Evolutionary conservation across 192 early-diverging fungal genomes (phyloP).

Genomic region (Mortierella alpina): DNA sequence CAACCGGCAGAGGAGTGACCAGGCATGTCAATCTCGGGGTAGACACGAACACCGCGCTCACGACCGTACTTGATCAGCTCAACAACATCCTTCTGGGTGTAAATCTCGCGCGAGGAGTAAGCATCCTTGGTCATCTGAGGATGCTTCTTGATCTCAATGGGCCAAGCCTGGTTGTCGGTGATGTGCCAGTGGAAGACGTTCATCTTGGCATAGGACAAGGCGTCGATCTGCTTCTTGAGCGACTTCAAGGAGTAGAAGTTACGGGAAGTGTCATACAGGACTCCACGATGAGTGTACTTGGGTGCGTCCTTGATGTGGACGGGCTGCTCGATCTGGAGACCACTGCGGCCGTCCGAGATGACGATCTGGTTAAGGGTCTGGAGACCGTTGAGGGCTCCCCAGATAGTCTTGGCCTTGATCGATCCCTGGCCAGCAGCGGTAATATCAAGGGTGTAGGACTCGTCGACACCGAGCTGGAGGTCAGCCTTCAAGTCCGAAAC

Average conservation of each 20-base stretch:
- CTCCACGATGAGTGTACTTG: conserved; percentile 73
- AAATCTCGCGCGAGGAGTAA: conserved; percentile 72
- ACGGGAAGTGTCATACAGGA: conserved; percentile 77
- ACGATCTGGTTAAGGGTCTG: conserved; percentile 81
- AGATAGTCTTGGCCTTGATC: conserved; percentile 69
- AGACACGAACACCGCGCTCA: conserved; percentile 82
- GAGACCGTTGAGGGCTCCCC: conserved; percentile 77
- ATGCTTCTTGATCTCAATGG: conserved; percentile 68
- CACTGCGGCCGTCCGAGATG: conserved; percentile 50
- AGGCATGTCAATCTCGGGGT: conserved; percentile 92
- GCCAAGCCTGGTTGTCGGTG: conserved; percentile 67
- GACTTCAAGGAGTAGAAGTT: conserved; percentile 72
- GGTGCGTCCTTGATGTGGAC: conserved; percentile 72
- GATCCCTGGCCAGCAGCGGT: conserved; percentile 63
- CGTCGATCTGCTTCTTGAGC: conserved; percentile 72
- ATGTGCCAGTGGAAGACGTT: conserved; percentile 87
- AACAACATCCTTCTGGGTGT: conserved; percentile 75
- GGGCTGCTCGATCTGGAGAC: conserved; percentile 62
- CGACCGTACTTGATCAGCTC: conserved; percentile 75
- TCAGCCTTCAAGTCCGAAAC: conserved; percentile 63
- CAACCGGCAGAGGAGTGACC: conserved; percentile 72
- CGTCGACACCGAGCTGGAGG: conserved; percentile 71
- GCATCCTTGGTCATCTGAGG: conserved; percentile 76
- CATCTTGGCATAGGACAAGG: conserved; percentile 76
- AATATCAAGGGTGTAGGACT: conserved; percentile 76